These are phyloP conservation scores for Dioszegia hungarica DNA, from an alignment of 768 basidiomycete species.

Conservation along the genomic window DNA sequence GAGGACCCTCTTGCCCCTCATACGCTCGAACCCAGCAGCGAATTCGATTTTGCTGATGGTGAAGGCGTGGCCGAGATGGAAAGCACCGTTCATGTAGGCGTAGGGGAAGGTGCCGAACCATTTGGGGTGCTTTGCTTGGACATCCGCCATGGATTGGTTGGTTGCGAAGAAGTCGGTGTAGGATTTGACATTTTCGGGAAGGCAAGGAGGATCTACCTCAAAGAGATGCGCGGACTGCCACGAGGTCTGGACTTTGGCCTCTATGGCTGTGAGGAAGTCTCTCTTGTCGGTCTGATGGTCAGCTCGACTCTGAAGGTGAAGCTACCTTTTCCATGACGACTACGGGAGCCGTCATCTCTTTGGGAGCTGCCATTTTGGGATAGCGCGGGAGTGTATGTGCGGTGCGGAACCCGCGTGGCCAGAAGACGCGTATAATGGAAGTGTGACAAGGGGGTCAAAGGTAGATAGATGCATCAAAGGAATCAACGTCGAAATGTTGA, in stretches of 20 bases:
- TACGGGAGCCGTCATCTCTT: conserved; percentile 30
- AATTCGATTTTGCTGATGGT: conserved; percentile 98
- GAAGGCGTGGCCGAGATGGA: conserved; percentile 96
- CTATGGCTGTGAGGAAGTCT: conserved; percentile 75
- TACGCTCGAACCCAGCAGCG: conserved; percentile 85
- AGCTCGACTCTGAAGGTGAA: background rate
- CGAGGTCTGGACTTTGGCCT: conserved; percentile 73
- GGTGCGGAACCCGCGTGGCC: background rate
- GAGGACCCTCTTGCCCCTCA: conserved; percentile 87
- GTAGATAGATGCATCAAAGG: background rate
- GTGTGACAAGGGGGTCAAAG: background rate
- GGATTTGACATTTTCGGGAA: conserved; percentile 53
- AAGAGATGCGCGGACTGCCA: conserved; percentile 78
- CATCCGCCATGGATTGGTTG: conserved; percentile 58
- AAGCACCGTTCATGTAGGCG: conserved; percentile 97
- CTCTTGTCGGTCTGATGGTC: conserved; percentile 82
- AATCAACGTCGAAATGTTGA: background rate
- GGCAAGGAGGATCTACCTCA: conserved; percentile 73
- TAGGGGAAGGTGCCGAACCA: conserved; percentile 97
- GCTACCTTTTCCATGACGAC: conserved; percentile 47
- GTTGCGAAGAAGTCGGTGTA: conserved; percentile 53
- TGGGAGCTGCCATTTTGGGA: conserved; percentile 38
- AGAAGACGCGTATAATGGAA: background rate
- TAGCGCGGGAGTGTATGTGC: background rate
- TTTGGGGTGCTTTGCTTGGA: conserved; percentile 77